Percentiles rank a stretch among this genome's conserved stretches.
Evolutionary conservation across 129 eudicot species (phyloP).

Genomic region (Arctium minus): DNA sequence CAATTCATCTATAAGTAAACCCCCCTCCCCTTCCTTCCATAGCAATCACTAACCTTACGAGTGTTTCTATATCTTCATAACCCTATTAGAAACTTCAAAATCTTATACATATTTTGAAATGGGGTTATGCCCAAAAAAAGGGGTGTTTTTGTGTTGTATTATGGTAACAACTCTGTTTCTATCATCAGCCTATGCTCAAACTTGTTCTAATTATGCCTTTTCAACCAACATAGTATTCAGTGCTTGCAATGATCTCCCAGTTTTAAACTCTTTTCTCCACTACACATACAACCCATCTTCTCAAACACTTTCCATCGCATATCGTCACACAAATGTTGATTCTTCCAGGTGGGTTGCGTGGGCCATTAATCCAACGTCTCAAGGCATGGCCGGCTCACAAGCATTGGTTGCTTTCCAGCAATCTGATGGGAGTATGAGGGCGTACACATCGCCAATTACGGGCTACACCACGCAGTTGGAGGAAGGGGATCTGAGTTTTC

Average conservation of each 20-base stretch:
- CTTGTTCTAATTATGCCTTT: slow-evolving; percentile 50
- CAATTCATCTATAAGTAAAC: slow-evolving; percentile 34
- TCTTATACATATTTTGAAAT: not conserved
- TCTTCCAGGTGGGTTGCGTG: slow-evolving; percentile 74
- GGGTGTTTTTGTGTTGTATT: slow-evolving; percentile 26
- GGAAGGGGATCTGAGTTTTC: slow-evolving; percentile 66
- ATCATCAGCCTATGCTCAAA: slow-evolving; percentile 42
- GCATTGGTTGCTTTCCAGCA: slow-evolving; percentile 64
- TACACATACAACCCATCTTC: slow-evolving; percentile 63
- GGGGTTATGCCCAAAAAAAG: slow-evolving; percentile 14
- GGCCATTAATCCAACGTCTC: slow-evolving; percentile 65
- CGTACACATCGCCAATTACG: slow-evolving; percentile 58
- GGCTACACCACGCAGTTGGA: slow-evolving; percentile 45
- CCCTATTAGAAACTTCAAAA: slow-evolving; percentile 2
- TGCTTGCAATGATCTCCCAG: slow-evolving; percentile 68
- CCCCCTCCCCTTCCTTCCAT: slow-evolving; percentile 8
- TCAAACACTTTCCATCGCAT: slow-evolving; percentile 52
- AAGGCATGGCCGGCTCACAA: slow-evolving; percentile 73
- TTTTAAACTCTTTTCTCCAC: slow-evolving; percentile 66
- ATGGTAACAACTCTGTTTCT: slow-evolving; percentile 37
- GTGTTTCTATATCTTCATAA: slow-evolving; percentile 12
- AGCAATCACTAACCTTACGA: slow-evolving; percentile 7
- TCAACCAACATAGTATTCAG: slow-evolving; percentile 46
- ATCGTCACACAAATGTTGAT: slow-evolving; percentile 44
- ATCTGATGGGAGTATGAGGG: slow-evolving; percentile 57